Evolutionary conservation across 768 basidiomycete genomes (phyloP), one percentile per base, ranked within the genome.

Genomic region (Rossbeevera mucosa): DNA sequence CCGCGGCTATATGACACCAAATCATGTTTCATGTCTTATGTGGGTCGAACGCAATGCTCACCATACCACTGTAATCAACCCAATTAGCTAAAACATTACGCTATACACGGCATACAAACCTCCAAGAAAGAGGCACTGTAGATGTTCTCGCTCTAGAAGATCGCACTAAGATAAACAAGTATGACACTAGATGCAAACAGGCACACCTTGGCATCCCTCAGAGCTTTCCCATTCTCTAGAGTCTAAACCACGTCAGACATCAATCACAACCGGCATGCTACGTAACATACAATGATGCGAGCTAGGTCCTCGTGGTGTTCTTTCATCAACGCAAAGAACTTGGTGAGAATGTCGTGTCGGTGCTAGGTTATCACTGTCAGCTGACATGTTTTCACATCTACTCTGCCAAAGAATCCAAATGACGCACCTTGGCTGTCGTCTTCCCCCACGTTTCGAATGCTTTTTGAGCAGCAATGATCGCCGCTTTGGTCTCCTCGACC

Each of bases 201-300:
- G 38, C 47, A 2, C 55, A 88, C 89, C 80, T 89, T 88, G 30
- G 81, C 89, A 59, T 97, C 94, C 0, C 75, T 72, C 41, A 96
- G 72, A 7, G 93, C 79, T 73, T 98, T 99, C 30, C 96, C 96
- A 63, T 99, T 99, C 74, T 99, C 96, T 54, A 94, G 72, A 6
- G 92, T 94, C 91, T 92, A 67, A 33, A 44, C 42, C 47, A 43
- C 2, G 54, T 62, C 29, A 60, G 26, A 38, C 31, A 24, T 54
- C 42, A 43, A 56, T 25, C 29, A 48, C 28, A n/a, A 42, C 16
- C 45, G 30, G 36, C 20, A 45, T 36, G 21, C 33, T 14, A 48
- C 7, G 22, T 29, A 20, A 74, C 86, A 65, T 47, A 90, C 91
- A 59, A 96, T 91, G 53, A 99, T 80, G 41, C 88, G 80, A 3